phyloP scores from a whole-genome alignment of 495 filamentous ascomycete genomes.

The Penicillium flavigenum region DNA sequence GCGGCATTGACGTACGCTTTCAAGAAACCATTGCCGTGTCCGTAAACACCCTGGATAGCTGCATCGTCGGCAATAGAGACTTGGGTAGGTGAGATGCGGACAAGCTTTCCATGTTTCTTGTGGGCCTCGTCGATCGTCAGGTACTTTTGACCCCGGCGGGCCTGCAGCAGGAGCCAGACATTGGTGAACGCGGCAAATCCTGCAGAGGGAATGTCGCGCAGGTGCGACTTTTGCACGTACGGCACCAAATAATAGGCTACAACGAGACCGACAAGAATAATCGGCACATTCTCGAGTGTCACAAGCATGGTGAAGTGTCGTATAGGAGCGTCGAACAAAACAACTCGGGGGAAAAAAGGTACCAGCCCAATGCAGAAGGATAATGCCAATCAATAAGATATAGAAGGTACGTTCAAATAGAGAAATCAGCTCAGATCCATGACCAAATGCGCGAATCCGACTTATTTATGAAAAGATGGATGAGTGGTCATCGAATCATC shows the following conservation, averaged over 20 bases:
- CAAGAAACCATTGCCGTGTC: constrained; percentile 70
- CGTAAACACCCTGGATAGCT: constrained; percentile 58
- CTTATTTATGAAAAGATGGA: constrained; percentile 11
- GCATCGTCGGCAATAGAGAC: constrained; percentile 59
- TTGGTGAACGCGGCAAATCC: constrained; percentile 68
- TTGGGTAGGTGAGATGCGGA: constrained; percentile 60
- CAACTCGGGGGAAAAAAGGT: background rate
- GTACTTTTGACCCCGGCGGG: constrained; percentile 66
- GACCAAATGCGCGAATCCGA: background rate
- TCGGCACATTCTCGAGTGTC: constrained; percentile 57
- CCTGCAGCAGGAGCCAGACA: constrained; percentile 72
- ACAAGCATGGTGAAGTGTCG: constrained; percentile 34
- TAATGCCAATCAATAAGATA: constrained; percentile 4
- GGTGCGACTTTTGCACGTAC: constrained; percentile 63
- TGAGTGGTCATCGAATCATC: background rate
- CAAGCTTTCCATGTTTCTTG: constrained; percentile 64
- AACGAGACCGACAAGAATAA: constrained; percentile 52
- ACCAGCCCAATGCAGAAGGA: background rate
- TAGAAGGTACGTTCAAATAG: background rate
- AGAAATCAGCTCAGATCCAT: background rate
- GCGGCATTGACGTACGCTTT: constrained; percentile 56
- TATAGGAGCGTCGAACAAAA: constrained; percentile 4
- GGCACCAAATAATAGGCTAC: constrained; percentile 65
- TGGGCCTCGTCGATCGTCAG: constrained; percentile 68
- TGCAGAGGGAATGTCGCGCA: constrained; percentile 67